phyloP scores from a whole-genome alignment of 345 rosid species.

The Nephelium lappaceum region DNA sequence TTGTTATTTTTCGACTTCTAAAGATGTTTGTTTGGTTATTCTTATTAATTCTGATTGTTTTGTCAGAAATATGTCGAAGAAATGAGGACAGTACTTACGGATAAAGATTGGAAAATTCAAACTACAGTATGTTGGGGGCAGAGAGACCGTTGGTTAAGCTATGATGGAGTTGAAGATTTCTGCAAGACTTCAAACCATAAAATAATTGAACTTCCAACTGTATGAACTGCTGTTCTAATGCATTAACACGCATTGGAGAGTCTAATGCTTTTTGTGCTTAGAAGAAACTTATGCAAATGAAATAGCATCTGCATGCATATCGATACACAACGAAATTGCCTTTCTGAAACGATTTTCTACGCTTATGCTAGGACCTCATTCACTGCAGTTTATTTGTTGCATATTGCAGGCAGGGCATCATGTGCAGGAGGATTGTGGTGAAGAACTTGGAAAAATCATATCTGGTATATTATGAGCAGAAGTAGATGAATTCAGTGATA shows the following conservation, averaged over 20 bases:
- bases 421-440: conserved; percentile 89
- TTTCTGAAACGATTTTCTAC: not conserved
- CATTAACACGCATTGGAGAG: conserved; percentile 3
- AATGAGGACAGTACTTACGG: conserved; percentile 49
- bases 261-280: not conserved
- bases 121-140: conserved; percentile 91
- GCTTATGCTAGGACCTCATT: not conserved
- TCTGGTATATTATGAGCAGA: conserved; percentile 57
- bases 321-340: not conserved
- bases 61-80: conserved; percentile 72
- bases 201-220: conserved; percentile 77
- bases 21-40: not conserved
- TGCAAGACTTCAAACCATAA: conserved; percentile 62
- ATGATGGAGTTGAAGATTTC: conserved; percentile 76
- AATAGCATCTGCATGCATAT: not conserved
- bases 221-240: conserved; percentile 23
- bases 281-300: not conserved
- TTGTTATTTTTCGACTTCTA: no score
- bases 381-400: conserved; percentile 13
- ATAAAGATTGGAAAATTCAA: conserved; percentile 66
- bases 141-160: conserved; percentile 85
- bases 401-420: conserved; percentile 87
- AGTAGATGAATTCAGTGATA: conserved; percentile 27
- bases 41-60: conserved; percentile 9
- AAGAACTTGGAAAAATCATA: conserved; percentile 80